Evolutionary conservation across 768 basidiomycete genomes (phyloP).

Genomic region (Pluteus cervinus): DNA sequence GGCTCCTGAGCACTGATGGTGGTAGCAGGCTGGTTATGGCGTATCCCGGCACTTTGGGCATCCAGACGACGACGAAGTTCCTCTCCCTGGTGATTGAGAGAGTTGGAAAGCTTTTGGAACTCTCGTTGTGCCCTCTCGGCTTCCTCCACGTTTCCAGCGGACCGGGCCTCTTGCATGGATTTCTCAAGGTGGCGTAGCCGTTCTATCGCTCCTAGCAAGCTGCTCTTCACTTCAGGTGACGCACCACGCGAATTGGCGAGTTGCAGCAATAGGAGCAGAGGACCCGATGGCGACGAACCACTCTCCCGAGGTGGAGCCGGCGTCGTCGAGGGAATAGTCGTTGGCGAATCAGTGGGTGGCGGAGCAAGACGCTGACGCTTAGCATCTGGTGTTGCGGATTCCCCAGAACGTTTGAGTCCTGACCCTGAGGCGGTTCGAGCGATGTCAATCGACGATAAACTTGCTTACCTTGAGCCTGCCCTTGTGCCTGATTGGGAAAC

Average conservation of each 20-base stretch:
- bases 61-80: neutral
- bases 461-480: conserved; percentile 15
- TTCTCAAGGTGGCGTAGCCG: conserved; percentile 11
- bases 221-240: conserved; percentile 10
- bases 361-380: conserved; percentile 35
- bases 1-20: neutral
- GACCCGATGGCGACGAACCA: conserved; percentile 14
- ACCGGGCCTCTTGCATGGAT: conserved; percentile 10
- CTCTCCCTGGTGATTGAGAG: neutral
- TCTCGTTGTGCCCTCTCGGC: conserved; percentile 5
- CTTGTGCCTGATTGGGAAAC: conserved; percentile 31
- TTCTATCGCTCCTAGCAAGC: conserved; percentile 9
- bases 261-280: conserved; percentile 14
- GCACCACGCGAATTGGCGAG: conserved; percentile 8
- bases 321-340: conserved; percentile 13
- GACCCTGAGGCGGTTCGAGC: conserved; percentile 12
- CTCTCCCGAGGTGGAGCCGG: conserved; percentile 13
- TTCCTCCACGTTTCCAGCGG: conserved; percentile 12
- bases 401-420: conserved; percentile 43
- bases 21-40: neutral
- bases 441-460: neutral
- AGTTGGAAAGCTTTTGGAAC: neutral
- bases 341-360: conserved; percentile 15
- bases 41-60: neutral
- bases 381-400: conserved; percentile 37